Evolutionary conservation across 441 rosid species (phyloP).

Genomic region (Corymbia citriodora): DNA sequence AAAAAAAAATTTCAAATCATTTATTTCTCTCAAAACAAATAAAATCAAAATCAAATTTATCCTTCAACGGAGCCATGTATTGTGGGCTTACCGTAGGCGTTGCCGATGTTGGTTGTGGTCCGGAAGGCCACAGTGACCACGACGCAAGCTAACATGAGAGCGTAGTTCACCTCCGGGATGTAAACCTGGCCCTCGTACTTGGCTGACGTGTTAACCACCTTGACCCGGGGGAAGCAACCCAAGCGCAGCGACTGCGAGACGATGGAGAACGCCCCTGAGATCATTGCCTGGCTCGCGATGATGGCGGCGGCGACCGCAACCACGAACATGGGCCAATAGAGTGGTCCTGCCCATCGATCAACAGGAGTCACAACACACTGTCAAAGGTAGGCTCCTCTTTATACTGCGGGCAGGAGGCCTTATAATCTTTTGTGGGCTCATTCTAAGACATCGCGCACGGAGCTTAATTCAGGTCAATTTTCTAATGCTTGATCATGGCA

Average conservation of each 20-base stretch:
- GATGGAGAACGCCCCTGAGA: background rate
- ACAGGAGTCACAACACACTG: background rate
- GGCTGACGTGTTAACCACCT: background rate
- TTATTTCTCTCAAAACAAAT: background rate
- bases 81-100: background rate
- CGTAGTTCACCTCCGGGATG: background rate
- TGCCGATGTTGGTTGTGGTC: background rate
- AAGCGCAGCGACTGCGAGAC: background rate
- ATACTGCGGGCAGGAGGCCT: background rate
- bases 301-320: background rate
- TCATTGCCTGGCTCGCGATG: background rate
- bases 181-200: conserved; percentile 1
- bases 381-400: background rate
- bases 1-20: background rate
- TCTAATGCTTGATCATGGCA: background rate
- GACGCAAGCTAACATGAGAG: background rate
- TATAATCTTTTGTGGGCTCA: background rate
- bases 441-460: background rate
- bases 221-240: background rate
- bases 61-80: background rate
- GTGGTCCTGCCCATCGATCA: background rate
- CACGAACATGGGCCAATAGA: background rate
- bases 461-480: background rate
- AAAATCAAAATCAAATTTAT: background rate
- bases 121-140: background rate